Evolutionary conservation across 345 rosid species (phyloP).

Genomic region (Carallia brachiata): DNA sequence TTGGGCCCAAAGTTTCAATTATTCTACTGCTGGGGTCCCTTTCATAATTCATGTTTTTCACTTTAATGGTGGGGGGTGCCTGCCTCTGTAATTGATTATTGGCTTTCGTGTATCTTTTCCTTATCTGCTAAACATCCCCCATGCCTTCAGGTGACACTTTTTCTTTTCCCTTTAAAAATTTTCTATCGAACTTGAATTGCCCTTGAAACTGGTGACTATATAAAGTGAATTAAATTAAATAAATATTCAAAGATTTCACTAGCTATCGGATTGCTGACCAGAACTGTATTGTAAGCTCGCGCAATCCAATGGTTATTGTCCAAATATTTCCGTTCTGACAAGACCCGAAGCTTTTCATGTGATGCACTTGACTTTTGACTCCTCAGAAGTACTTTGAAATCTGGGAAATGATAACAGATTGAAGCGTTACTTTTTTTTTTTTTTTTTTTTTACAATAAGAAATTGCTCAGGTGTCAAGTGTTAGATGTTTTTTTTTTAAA

Average conservation of each 20-base stretch:
- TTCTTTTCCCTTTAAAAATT: not conserved
- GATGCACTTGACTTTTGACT: not conserved
- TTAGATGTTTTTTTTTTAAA: not conserved
- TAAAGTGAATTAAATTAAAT: not conserved
- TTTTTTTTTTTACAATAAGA: not conserved
- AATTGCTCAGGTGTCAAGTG: not conserved
- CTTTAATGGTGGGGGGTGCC: constrained; percentile 25
- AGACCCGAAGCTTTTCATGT: not conserved
- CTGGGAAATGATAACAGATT: not conserved
- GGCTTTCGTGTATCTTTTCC: constrained; percentile 10
- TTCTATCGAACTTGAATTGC: not conserved
- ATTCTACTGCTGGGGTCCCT: constrained; percentile 23
- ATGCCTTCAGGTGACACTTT: not conserved
- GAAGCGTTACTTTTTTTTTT: not conserved
- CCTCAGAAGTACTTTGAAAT: not conserved
- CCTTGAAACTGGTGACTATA: not conserved
- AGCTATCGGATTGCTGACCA: not conserved
- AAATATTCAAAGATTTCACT: too few relatives aligned
- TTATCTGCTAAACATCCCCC: not conserved
- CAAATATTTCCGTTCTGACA: not conserved
- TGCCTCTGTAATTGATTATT: constrained; percentile 25
- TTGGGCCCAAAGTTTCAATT: constrained; percentile 9
- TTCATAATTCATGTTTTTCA: constrained; percentile 29
- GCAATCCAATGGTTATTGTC: not conserved
- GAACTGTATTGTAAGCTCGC: not conserved